Base-by-base conservation (phyloP, 2,329 filamentous ascomycete genomes). In the Blastomyces silverae region DNA sequence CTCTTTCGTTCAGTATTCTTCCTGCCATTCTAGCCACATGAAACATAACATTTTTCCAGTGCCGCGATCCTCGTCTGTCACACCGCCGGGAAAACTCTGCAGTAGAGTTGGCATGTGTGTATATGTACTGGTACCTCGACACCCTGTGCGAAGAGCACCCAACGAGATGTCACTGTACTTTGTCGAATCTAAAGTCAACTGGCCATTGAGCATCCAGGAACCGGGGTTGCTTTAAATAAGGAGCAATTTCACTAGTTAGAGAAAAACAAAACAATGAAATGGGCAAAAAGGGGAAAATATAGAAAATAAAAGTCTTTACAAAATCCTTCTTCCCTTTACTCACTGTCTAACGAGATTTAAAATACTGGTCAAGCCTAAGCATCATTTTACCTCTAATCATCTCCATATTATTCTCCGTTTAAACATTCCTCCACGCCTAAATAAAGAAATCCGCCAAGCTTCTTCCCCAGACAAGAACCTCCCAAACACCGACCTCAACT, bases 231-330 rank as follows among this genome's bases (percentile, higher is more conserved):
- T 6, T 11, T 61, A n/a, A n/a, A n/a, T 28, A 11, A 20, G 25
- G n/a, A n/a, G 44, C 44, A 48, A 61, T 61, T 46, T 48, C 42
- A 61, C 37, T 28, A n/a, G n/a, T n/a, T n/a, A 61, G 17, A 20
- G 5, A 39, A n/a, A 25, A 34, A 37, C 28, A 34, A 39, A 34
- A 37, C n/a, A 57, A 37, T 57, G 20, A 57, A 57, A 57, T 10
- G 20, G 17, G 11, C 17, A 4, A n/a, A 57, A n/a, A 57, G 4
- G 8, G 4, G 6, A 15, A 25, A 42, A 28, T 44, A 59, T 22
- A 60, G 22, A 48, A 46, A 48, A 31, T 28, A 20, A 61, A 46
- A 31, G 13, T 48, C 17, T 3, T 61, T 34, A 13, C 8, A 10
- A 46, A 20, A 20, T n/a, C 42, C 25, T 13, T 61, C 22, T 61